Evolutionary conservation across 169 alveolate genomes (phyloP), one percentile per base, ranked within the genome.

Genomic region (Plasmodium inui): DNA sequence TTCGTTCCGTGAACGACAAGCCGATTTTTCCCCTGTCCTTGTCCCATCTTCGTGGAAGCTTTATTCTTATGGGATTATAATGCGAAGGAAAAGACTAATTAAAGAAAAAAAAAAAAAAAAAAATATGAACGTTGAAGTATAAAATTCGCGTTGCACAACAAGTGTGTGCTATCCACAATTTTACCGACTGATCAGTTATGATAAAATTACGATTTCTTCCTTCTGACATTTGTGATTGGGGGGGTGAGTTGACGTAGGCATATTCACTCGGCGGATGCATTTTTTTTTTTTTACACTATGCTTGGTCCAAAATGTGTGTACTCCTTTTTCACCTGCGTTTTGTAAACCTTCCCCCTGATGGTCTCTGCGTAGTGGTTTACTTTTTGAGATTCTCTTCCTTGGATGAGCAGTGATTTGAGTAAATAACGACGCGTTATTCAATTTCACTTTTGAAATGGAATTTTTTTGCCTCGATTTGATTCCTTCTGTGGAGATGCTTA

Each of bases 1-100:
- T 90, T 90, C 39, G 95, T 80, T 70, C 92, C 95, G 53, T 90
- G 89, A 90, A 90, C 34, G 83, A 90, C 50, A 37, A 90, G 92
- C 37, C 80, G 81, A 32, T 70, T 80, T 91, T 91, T 91, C 78
- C 61, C 95, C 53, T 82, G 73, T 39, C 80, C 92, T 67, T 91
- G 92, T n/a, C 91, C 81, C 95, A 91, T 91, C 2, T 46, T 57
- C 12, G 32, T 57, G 28, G 76, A 39, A 84, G 78, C 2, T 30
- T 53, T 10, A 41, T 83, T 67, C 32, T 30, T 53, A 9, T 32
- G 37, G 50, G 14, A 39, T 30, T 28, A 74, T 74, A n/a, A n/a
- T 10, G 30, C 83, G n/a, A 74, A 32, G 55, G 55, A 34, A 74
- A 26, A 8, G 2, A n/a, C 1, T 32, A 32, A 74, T 14, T 12